These are phyloP conservation scores for Drosera spatulata DNA, from an alignment of 179 eudicot species.

Conservation along the genomic window DNA sequence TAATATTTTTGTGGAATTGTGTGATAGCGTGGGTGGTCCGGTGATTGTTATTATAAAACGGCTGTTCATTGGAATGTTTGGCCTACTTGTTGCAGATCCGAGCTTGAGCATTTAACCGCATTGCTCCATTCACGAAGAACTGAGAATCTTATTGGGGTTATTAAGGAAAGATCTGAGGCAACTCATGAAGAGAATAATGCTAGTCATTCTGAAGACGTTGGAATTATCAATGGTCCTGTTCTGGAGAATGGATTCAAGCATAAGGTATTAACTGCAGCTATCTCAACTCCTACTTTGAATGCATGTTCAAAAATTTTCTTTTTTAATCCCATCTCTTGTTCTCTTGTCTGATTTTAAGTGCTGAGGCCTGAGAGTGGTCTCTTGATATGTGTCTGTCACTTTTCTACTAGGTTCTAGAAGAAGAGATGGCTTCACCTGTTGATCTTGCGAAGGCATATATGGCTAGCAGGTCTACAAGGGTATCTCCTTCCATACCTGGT, in stretches of 20 bases:
- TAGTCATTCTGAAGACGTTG: slow-evolving; percentile 18
- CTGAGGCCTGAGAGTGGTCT: neutral
- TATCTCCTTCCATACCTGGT: slow-evolving; percentile 38
- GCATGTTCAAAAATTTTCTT: slow-evolving; percentile 31
- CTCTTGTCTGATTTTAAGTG: neutral
- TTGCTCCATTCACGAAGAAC: slow-evolving; percentile 52
- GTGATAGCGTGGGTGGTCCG: too few relatives aligned
- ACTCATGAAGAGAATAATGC: slow-evolving; percentile 16
- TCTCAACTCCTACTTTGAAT: slow-evolving; percentile 32
- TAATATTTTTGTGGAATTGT: too few relatives aligned
- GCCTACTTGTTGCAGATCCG: slow-evolving; percentile 36
- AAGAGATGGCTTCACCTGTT: slow-evolving; percentile 69
- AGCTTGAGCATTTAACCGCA: slow-evolving; percentile 63
- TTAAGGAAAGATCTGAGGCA: slow-evolving; percentile 20
- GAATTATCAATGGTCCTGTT: slow-evolving; percentile 8
- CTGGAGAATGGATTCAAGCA: slow-evolving; percentile 18
- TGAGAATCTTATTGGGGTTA: slow-evolving; percentile 28
- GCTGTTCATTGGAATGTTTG: too few relatives aligned
- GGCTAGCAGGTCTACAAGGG: slow-evolving; percentile 53
- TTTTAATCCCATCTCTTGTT: neutral
- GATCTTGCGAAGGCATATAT: slow-evolving; percentile 98
- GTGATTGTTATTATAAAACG: too few relatives aligned
- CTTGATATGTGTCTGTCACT: neutral
- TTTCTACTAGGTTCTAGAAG: slow-evolving; percentile 49
- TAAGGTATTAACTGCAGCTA: slow-evolving; percentile 13